Base-by-base conservation (phyloP, 768 basidiomycete species). In the Rossbeevera mucosa region DNA sequence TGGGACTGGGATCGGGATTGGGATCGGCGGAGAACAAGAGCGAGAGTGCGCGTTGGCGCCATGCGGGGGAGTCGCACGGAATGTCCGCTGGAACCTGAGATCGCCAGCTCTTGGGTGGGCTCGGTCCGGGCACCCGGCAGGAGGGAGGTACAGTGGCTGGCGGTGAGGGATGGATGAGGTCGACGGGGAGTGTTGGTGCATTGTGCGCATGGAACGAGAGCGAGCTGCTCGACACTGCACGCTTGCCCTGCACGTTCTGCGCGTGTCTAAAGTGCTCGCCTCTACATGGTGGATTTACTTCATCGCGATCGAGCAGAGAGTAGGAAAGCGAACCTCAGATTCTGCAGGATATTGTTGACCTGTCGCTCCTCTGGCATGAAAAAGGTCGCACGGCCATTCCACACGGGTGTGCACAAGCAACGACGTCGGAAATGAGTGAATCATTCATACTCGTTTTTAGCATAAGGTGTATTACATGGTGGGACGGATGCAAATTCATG, bases 221-320 rank as follows among this genome's bases (percentile, higher is more conserved):
- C 20, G 56, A 51, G 44, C 47, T 36, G 51, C 46, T 56, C 7
- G 58, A 58, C 16, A 31, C 57, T 6, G 59, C 55, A 38, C 18
- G 36, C 24, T 60, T 62, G 25, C 67, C 60, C 50, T 63, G 74
- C 6, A 78, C 56, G 62, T 89, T 89, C 52, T 80, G 83, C 30
- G 70, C 59, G 55, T 79, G 87, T 48, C 86, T 76, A 52, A 83
- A 87, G 40, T 88, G 82, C 64, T 90, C 87, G 9, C 85, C 86
- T 62, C 86, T 88, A 53, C 4, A 26, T 4, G 30, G 12, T 20
- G 21, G 5, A 22, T 20, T 50, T 8, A 52, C n/a, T n/a, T n/a
- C n/a, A 44, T 48, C 22, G 21, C 24, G 5, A 38, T n/a, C 14
- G 25, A n/a, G 24, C 4, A 14, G n/a, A 7, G 3, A 25, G 1